A percentile compares a stretch with the other conserved stretches of the same genome.
These are phyloP conservation scores for Solanum microdontum DNA, from an alignment of 257 asterid species.

Conservation along the genomic window DNA sequence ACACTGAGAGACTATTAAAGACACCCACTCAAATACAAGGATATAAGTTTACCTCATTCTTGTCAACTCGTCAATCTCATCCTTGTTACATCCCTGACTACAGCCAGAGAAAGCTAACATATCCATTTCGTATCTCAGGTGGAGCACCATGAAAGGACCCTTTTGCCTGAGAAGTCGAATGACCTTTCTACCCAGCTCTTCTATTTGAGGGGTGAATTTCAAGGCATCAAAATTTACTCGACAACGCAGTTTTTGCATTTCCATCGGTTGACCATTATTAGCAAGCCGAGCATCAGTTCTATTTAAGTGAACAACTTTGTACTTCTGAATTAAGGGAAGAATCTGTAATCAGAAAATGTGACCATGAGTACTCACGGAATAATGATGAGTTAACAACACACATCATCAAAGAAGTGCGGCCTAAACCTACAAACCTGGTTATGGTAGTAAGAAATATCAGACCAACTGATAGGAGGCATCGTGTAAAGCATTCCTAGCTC, in stretches of 20 bases:
- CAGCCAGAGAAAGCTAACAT: slow-evolving; percentile 98
- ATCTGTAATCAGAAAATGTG: slow-evolving; percentile 37
- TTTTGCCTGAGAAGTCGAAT: slow-evolving; percentile 64
- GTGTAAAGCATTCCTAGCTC: slow-evolving; percentile 58
- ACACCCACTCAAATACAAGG: neutral
- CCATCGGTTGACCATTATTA: slow-evolving; percentile 80
- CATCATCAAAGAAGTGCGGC: neutral
- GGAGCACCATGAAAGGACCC: slow-evolving; percentile 90
- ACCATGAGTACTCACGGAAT: neutral
- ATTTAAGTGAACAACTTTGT: slow-evolving; percentile 84
- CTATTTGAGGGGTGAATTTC: slow-evolving; percentile 83
- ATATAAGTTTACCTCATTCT: slow-evolving; percentile 59
- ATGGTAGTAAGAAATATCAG: slow-evolving; percentile 80
- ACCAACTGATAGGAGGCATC: slow-evolving; percentile 97
- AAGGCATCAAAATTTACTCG: slow-evolving; percentile 75
- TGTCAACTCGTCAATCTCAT: slow-evolving; percentile 81
- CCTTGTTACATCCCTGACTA: slow-evolving; percentile 74
- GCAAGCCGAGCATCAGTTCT: slow-evolving; percentile 94
- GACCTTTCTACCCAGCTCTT: slow-evolving; percentile 86
- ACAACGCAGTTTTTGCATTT: slow-evolving; percentile 86
- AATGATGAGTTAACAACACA: neutral
- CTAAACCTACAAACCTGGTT: slow-evolving; percentile 43
- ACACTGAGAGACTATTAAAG: neutral
- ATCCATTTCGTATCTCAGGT: slow-evolving; percentile 98
- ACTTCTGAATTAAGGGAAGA: slow-evolving; percentile 80